phyloP scores from a whole-genome alignment of 2,329 filamentous ascomycete species.

The Cytospora schulzeri region DNA sequence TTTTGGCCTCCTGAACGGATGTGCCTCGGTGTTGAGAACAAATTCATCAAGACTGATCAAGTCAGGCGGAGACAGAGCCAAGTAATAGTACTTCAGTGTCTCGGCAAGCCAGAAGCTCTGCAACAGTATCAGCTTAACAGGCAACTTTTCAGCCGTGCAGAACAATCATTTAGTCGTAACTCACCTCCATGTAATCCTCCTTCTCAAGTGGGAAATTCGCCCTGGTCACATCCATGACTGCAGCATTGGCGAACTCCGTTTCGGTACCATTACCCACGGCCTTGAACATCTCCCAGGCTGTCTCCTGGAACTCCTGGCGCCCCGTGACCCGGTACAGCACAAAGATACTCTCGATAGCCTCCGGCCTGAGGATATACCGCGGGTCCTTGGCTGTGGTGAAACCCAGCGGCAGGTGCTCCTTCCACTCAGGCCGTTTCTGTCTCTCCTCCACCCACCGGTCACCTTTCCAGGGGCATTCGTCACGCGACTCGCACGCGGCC shows the following conservation, averaged over 20 bases:
- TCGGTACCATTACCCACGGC: constrained; percentile 48
- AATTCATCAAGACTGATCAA: constrained; percentile 69
- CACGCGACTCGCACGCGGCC: constrained; percentile 42
- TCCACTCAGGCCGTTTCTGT: constrained; percentile 30
- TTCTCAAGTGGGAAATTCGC: constrained; percentile 36
- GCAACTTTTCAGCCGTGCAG: background rate
- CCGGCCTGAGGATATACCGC: constrained; percentile 49
- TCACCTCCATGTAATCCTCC: constrained; percentile 45
- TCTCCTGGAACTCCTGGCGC: constrained; percentile 48
- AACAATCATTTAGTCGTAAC: background rate
- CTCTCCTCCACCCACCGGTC: constrained; percentile 31
- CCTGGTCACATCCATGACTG: constrained; percentile 52
- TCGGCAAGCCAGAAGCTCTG: constrained; percentile 91
- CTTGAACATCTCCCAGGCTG: constrained; percentile 56
- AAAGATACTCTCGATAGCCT: constrained; percentile 46
- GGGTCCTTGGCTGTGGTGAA: constrained; percentile 61
- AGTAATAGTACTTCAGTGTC: constrained; percentile 89
- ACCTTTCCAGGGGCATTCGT: constrained; percentile 50
- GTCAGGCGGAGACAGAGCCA: constrained; percentile 71
- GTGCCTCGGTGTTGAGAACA: constrained; percentile 67
- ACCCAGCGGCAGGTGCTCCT: constrained; percentile 50
- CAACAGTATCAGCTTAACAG: constrained; percentile 48
- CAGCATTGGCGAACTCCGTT: constrained; percentile 51
- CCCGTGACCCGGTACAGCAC: constrained; percentile 56
- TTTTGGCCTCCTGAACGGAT: constrained; percentile 54